These are phyloP conservation scores for Panicum hallii DNA, from an alignment of 202 grass and related monocot genomes.

Conservation along the genomic window DNA sequence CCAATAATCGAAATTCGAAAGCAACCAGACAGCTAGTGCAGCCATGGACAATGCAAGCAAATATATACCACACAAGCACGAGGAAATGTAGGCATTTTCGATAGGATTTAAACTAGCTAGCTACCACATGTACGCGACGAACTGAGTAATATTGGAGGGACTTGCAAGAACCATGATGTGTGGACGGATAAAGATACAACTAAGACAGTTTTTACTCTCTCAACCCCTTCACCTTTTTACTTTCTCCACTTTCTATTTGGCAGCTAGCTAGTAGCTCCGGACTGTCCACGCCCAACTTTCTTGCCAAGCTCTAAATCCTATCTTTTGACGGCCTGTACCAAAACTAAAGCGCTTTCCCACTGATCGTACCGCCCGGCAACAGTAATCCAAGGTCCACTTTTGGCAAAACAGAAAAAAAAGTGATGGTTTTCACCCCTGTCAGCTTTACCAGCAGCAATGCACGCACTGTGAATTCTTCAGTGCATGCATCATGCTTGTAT, in stretches of 20 bases:
- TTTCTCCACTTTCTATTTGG: background rate
- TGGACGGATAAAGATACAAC: background rate
- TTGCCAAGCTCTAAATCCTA: slow-evolving; percentile 16
- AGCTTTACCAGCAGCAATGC: no score
- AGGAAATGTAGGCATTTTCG: no score
- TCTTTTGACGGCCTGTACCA: background rate
- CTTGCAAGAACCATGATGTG: background rate
- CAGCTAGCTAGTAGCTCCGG: background rate
- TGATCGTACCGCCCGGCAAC: background rate
- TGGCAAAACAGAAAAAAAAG: background rate
- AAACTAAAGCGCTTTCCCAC: slow-evolving; percentile 15
- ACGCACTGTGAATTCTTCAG: no score
- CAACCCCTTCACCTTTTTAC: background rate
- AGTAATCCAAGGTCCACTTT: background rate
- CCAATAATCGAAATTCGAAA: no score
- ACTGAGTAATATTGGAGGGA: background rate
- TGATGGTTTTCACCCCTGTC: no score
- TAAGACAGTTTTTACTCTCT: background rate
- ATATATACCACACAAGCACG: no score
- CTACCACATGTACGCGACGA: background rate
- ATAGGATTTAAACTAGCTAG: background rate
- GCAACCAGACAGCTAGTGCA: no score
- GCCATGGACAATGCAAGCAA: no score
- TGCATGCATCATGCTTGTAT: no score
- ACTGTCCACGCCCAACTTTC: background rate